Evolutionary conservation across 192 early-diverging fungal species (phyloP).

Genomic region (Coemansia reversa): DNA sequence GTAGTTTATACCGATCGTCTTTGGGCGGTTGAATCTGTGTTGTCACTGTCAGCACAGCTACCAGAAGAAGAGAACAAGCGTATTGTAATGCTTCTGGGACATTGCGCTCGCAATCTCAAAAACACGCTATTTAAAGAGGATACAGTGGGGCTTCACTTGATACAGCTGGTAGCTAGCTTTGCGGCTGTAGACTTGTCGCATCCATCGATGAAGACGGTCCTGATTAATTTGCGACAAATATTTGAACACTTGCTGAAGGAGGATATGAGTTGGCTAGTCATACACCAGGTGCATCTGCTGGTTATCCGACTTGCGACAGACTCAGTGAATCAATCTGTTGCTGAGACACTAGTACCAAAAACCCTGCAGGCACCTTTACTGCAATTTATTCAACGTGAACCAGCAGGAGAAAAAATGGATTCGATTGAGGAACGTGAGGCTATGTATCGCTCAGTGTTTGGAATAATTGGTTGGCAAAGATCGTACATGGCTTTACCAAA

Average conservation of each 20-base stretch:
- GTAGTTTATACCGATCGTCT: neutral
- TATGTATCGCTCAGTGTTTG: slow-evolving; percentile 1
- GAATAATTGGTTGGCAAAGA: neutral
- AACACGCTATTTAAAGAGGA: neutral
- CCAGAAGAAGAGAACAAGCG: neutral
- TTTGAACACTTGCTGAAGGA: slow-evolving; percentile 9
- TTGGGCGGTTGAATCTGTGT: slow-evolving; percentile 2
- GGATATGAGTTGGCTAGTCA: slow-evolving; percentile 18
- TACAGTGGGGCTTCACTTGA: slow-evolving; percentile 7
- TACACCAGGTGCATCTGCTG: slow-evolving; percentile 16
- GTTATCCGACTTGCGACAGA: slow-evolving; percentile 28
- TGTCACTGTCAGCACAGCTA: neutral
- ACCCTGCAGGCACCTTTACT: slow-evolving; percentile 11
- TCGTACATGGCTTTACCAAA: too few relatives aligned
- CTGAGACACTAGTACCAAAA: slow-evolving; percentile 16
- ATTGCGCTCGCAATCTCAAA: slow-evolving; percentile 13
- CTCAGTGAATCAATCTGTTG: slow-evolving; percentile 8
- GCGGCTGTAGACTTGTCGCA: slow-evolving; percentile 1
- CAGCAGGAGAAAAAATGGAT: slow-evolving; percentile 10
- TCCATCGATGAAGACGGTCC: neutral
- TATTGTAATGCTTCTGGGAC: slow-evolving; percentile 3
- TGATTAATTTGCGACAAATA: slow-evolving; percentile 4
- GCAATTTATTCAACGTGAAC: slow-evolving; percentile 17
- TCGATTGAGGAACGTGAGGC: neutral
- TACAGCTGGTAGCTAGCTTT: slow-evolving; percentile 27